phyloP scores from a whole-genome alignment of 2,329 filamentous ascomycete species.

The Mariannaea elegans region DNA sequence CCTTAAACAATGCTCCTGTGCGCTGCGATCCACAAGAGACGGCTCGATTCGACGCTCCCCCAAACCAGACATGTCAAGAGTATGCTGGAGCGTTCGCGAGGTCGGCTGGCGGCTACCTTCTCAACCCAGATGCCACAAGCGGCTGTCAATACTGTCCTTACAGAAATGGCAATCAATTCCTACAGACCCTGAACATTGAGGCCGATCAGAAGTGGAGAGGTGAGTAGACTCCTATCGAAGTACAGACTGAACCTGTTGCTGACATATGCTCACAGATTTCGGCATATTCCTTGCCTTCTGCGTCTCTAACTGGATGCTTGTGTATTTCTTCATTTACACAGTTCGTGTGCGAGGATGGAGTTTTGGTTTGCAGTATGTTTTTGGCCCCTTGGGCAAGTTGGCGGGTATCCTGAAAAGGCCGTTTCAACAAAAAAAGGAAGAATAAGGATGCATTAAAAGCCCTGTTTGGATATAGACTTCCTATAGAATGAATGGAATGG shows the following conservation, averaged over 20 bases:
- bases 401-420: constrained; percentile 31
- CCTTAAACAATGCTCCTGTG: constrained; percentile 41
- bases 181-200: constrained; percentile 62
- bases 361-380: constrained; percentile 67
- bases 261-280: constrained; percentile 53
- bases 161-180: constrained; percentile 65
- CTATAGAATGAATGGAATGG: neutral
- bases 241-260: neutral
- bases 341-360: constrained; percentile 75
- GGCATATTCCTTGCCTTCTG: constrained; percentile 78
- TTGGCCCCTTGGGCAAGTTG: constrained; percentile 30
- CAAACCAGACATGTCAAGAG: constrained; percentile 68
- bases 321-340: constrained; percentile 82
- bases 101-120: constrained; percentile 66
- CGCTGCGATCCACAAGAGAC: constrained; percentile 51
- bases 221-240: neutral
- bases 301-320: constrained; percentile 74
- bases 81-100: constrained; percentile 68
- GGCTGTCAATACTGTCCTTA: constrained; percentile 79
- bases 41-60: constrained; percentile 65
- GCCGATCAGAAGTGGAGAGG: constrained; percentile 69
- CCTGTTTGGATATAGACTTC: neutral
- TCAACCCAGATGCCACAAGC: constrained; percentile 64
- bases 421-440: constrained; percentile 27
- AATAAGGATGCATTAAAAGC: neutral